Conservation (phyloP, 306 rosid species). For the Cucurbita pepo region DNA sequence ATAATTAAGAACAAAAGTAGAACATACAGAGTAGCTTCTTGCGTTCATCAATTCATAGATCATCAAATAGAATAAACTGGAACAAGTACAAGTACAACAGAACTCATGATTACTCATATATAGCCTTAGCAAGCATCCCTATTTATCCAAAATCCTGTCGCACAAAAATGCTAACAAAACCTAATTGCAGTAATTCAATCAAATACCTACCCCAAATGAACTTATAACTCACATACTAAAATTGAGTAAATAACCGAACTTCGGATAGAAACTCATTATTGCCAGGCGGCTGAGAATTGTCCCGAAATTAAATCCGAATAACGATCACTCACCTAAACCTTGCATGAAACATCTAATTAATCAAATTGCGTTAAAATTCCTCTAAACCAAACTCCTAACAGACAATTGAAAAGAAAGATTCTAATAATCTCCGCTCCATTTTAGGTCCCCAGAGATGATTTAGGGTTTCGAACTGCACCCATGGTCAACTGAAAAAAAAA, state of each 20-base stretch:
- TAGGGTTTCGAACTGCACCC: constrained; percentile 1
- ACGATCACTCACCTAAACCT: not conserved
- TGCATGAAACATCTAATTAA: not conserved
- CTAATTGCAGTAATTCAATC: not conserved
- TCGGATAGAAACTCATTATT: not conserved
- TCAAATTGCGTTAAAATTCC: not conserved
- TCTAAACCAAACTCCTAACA: not conserved
- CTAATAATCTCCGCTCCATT: not conserved
- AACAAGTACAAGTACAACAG: not conserved
- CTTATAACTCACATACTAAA: not conserved
- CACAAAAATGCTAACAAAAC: not conserved
- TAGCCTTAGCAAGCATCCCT: not conserved
- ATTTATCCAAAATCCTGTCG: not conserved
- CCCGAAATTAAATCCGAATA: not conserved
- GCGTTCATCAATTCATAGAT: not conserved
- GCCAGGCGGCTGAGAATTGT: not conserved
- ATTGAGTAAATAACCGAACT: not conserved
- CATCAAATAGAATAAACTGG: not conserved
- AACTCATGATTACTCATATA: not conserved
- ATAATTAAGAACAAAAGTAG: not conserved
- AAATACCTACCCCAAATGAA: not conserved
- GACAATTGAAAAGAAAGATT: not conserved
- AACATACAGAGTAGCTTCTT: not conserved
- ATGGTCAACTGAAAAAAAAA: not conserved
- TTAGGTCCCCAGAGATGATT: not conserved